phyloP scores from a whole-genome alignment of 148 eudicot species.

The Dianthus caryophyllus region DNA sequence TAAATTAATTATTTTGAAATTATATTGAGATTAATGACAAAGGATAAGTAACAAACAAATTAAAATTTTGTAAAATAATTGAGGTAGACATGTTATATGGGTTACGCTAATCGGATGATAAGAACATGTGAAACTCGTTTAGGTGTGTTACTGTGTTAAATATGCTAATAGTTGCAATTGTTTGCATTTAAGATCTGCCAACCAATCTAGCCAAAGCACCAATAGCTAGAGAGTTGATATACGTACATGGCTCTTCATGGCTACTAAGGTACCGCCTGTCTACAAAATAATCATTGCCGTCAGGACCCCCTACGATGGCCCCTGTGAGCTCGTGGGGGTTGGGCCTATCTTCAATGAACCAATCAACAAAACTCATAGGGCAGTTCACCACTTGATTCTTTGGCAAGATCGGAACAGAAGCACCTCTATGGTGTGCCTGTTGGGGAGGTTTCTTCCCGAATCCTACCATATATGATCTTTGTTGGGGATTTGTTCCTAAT shows the following conservation, averaged over 20 bases:
- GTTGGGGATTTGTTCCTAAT: conserved; percentile 63
- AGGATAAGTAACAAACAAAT: too few relatives aligned
- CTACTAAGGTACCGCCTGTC: conserved; percentile 45
- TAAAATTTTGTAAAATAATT: too few relatives aligned
- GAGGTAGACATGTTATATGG: too few relatives aligned
- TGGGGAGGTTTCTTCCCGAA: conserved; percentile 68
- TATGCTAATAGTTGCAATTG: too few relatives aligned
- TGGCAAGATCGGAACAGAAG: conserved; percentile 56
- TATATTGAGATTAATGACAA: too few relatives aligned
- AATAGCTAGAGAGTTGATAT: conserved; percentile 64
- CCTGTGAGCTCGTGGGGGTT: conserved; percentile 85
- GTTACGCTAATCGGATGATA: too few relatives aligned
- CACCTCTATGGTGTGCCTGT: conserved; percentile 90
- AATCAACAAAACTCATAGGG: conserved; percentile 46
- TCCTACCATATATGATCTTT: conserved; percentile 92
- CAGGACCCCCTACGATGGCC: conserved; percentile 89
- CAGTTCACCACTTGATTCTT: conserved; percentile 34
- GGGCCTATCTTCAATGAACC: conserved; percentile 44
- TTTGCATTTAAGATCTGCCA: not conserved
- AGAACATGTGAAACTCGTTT: too few relatives aligned
- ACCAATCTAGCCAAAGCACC: conserved; percentile 83
- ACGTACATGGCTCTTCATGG: conserved; percentile 67
- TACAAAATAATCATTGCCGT: conserved; percentile 52
- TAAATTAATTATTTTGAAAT: too few relatives aligned
- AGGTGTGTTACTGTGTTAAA: too few relatives aligned